Base-by-base conservation (phyloP, 2,329 filamentous ascomycete genomes). In the Clarireedia monteithiana region DNA sequence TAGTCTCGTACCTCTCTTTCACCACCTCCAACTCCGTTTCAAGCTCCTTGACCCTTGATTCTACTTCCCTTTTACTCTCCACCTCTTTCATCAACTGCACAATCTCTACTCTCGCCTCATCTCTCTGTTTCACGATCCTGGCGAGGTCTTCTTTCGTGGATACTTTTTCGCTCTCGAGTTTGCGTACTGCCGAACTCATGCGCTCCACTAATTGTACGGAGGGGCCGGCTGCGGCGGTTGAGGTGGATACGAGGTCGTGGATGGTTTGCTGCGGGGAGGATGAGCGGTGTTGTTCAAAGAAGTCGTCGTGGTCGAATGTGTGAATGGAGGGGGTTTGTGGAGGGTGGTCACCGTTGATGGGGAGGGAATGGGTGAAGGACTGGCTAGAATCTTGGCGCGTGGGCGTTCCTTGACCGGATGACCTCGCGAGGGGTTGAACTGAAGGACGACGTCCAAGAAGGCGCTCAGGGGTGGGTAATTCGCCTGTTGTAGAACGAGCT, bases 201-300 rank as follows among this genome's bases (percentile, higher is more conserved):
- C 92, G 83, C 73, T 97, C 94, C 15, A 99, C 91, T 0, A 99
- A 81, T 72, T 97, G 92, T 1, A 99, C 92, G 0, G 88, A 92
- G 0, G 94, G 94, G 0, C 94, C 94, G 0, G 92, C 91, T 0
- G 86, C 92, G 7, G 90, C 87, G 0, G 92, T 96, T 0, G 91
- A 95, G 6, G 89, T 88, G 2, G 89, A 95, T 30, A 94, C 81
- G 75, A 95, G 87, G 66, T 96, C 91, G 63, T 91, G 87, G 58
- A 88, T 80, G 6, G 86, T 83, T 57, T 85, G 84, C 40, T 83
- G 83, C 1, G 85, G 85, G 3, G 83, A 86, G 0, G 78, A 79
- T 2, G 77, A 56, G 74, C 15, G 73, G 77, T 49, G 82, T n/a
- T 75, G 77, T 44, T 82, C 80, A 58, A 78, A 77, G 34, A 74